phyloP scores from a whole-genome alignment of 345 rosid genomes.

The Hevea brasiliensis region DNA sequence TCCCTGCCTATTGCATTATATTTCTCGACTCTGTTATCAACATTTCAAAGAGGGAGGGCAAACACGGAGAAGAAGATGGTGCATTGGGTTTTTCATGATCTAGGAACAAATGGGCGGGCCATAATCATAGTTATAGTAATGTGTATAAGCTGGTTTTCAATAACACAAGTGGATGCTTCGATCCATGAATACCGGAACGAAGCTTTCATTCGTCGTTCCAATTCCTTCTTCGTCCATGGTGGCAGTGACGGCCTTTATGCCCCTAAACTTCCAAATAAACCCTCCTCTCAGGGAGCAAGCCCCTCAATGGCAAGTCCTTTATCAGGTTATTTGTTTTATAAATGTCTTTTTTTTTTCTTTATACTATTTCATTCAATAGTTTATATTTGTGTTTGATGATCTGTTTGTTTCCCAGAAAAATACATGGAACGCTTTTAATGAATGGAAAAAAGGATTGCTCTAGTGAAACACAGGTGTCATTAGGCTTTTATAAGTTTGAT shows the following conservation, averaged over 20 bases:
- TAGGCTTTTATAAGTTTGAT: too few species aligned
- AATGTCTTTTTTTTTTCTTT: background rate
- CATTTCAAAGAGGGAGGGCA: background rate
- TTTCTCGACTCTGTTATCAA: background rate
- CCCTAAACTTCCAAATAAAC: slow-evolving; percentile 20
- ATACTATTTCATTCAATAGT: background rate
- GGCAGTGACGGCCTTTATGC: slow-evolving; percentile 60
- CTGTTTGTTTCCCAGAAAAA: slow-evolving; percentile 5
- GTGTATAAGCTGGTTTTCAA: background rate
- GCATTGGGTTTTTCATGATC: background rate
- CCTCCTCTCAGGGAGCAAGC: slow-evolving; percentile 27
- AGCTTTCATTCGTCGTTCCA: slow-evolving; percentile 43
- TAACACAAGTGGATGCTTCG: slow-evolving; percentile 35
- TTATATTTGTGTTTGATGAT: background rate
- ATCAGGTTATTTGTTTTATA: slow-evolving; percentile 30
- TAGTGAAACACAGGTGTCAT: background rate
- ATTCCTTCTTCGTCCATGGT: slow-evolving; percentile 57
- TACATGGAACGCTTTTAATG: too few species aligned
- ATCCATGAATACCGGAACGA: slow-evolving; percentile 44
- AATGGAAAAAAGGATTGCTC: background rate
- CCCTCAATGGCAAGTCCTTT: slow-evolving; percentile 42
- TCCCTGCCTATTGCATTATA: background rate
- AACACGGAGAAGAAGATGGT: background rate
- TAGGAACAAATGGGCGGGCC: slow-evolving; percentile 9
- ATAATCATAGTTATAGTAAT: background rate